Evolutionary conservation across 2,329 filamentous ascomycete genomes (phyloP).

Genomic region (Monosporascus sp.): DNA sequence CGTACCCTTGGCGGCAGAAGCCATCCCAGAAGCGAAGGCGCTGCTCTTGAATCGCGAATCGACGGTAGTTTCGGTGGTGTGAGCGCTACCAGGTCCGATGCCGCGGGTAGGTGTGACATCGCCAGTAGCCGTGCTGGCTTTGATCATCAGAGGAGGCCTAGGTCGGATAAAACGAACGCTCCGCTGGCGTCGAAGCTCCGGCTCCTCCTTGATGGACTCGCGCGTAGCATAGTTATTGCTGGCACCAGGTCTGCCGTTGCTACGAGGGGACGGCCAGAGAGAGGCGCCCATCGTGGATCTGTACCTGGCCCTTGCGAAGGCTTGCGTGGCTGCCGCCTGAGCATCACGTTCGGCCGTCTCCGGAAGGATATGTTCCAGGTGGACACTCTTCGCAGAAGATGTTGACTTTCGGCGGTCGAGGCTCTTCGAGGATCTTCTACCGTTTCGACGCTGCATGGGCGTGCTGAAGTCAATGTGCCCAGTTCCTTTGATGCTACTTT

Average conservation of each 20-base stretch:
- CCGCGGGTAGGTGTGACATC: conserved; percentile 1
- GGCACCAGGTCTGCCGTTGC: conserved; percentile 7
- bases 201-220: conserved; percentile 12
- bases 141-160: conserved; percentile 2
- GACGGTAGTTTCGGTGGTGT: neutral
- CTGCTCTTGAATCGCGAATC: conserved; percentile 7
- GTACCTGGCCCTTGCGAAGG: conserved; percentile 49
- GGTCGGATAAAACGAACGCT: conserved; percentile 50
- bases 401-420: conserved; percentile 50
- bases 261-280: conserved; percentile 29
- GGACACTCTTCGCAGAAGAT: conserved; percentile 41
- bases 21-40: conserved; percentile 21
- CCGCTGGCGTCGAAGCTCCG: conserved; percentile 37
- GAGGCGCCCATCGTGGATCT: conserved; percentile 30
- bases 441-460: conserved; percentile 46
- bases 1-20: conserved; percentile 22
- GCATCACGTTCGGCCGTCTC: conserved; percentile 52
- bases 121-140: conserved; percentile 1
- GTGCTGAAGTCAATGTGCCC: neutral
- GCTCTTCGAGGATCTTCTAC: conserved; percentile 35
- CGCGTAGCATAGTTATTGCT: conserved; percentile 8
- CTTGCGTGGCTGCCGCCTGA: conserved; percentile 55
- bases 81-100: conserved; percentile 1
- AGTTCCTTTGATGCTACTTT: too few relatives aligned
- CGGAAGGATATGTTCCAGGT: conserved; percentile 45